These are phyloP conservation scores for Lentinula aciculospora DNA, from an alignment of 768 basidiomycete genomes.

Conservation along the genomic window DNA sequence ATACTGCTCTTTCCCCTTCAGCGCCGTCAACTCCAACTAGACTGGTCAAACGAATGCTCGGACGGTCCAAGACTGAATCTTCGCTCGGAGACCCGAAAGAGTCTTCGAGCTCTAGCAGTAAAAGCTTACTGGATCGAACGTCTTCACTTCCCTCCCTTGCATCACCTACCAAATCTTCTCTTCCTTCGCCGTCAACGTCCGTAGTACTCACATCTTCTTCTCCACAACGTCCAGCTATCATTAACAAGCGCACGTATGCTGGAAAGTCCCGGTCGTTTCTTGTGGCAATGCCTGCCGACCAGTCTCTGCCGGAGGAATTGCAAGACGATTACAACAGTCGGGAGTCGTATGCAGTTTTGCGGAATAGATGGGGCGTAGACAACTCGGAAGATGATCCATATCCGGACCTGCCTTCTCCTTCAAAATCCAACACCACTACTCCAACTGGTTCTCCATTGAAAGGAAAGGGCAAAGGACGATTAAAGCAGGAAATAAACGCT, in stretches of 20 bases:
- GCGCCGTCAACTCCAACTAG: constrained; percentile 30
- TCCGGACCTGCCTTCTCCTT: constrained; percentile 23
- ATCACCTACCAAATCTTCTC: constrained; percentile 13
- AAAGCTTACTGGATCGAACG: constrained; percentile 8
- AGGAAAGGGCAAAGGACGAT: constrained; percentile 29
- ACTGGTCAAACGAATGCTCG: constrained; percentile 68
- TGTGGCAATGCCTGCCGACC: constrained; percentile 44
- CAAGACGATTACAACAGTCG: constrained; percentile 47
- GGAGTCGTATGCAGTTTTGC: constrained; percentile 74
- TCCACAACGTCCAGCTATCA: constrained; percentile 16
- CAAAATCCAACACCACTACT: constrained; percentile 23
- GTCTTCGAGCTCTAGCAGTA: constrained; percentile 13
- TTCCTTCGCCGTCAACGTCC: constrained; percentile 16
- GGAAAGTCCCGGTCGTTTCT: constrained; percentile 80
- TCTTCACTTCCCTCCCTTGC: constrained; percentile 13
- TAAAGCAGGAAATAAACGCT: constrained; percentile 17
- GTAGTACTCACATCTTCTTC: constrained; percentile 21
- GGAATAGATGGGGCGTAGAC: constrained; percentile 79
- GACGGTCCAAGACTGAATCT: constrained; percentile 60
- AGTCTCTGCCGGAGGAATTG: constrained; percentile 21
- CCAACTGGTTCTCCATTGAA: constrained; percentile 32
- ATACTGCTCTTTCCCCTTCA: constrained; percentile 22
- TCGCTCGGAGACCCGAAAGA: constrained; percentile 29
- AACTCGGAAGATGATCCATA: constrained; percentile 69
- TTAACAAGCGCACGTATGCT: constrained; percentile 62